Evolutionary conservation across 805 yeast genomes (phyloP), one percentile per base, ranked within the genome.

Genomic region (Yarrowia sp.): DNA sequence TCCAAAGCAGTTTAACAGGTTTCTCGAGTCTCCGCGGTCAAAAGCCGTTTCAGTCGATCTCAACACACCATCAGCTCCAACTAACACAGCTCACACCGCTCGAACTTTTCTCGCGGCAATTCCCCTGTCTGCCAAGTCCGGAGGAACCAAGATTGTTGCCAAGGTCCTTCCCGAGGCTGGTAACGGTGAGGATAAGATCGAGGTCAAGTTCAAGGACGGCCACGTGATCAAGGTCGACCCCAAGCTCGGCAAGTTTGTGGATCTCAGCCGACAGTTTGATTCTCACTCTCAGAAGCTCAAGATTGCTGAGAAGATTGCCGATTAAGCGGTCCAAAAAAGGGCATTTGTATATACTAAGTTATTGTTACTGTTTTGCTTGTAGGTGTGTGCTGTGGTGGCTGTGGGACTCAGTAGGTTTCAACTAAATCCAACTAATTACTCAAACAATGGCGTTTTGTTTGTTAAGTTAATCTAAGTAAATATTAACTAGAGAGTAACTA

Each of bases 201-300:
- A 38, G 46, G 61, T 55, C 61, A 55, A 55, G 61, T 55, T 55
- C 47, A 73, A 86, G 70, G 96, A 90, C 71, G 90, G 89, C 68
- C 79, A 81, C 61, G 81, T 80, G 4, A 74, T 87, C 77, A 81
- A 78, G 63, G 83, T 81, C 9, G 87, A 88, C 71, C 96, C 96
- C 14, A 72, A 79, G 2, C 69, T 68, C 10, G 72, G 81, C 70
- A 75, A 74, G 5, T 79, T 86, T 66, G 77, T 73, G 25, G 96
- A 88, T 65, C 72, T 88, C 63, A 74, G 80, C 9, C 83, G 81
- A 41, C 72, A 78, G 65, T 81, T 90, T 65, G 91, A 90, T 70
- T 77, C 86, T 62, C 94, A 90, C 69, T 88, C 96, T 1, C 82
- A 93, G 75, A 81, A 82, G 69, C 73, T 90, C 68, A 82, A 83